Evolutionary conservation across 176 grass and related monocot species (phyloP).

Genomic region (Areca catechu): DNA sequence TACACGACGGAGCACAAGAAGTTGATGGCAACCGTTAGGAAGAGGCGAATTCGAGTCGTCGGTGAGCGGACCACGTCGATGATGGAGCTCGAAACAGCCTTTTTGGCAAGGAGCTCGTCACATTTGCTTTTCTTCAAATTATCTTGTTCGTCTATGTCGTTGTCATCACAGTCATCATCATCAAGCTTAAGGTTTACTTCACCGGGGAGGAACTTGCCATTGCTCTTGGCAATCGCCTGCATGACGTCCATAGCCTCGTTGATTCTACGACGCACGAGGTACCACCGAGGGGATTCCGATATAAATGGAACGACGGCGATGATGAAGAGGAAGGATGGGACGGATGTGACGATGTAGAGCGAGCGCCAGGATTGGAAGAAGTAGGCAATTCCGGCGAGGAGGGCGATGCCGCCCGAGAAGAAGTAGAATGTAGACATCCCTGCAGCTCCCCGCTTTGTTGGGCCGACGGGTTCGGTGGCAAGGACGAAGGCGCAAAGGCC

Average conservation of each 20-base stretch:
- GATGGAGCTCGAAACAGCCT: conserved; percentile 32
- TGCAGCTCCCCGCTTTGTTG: conserved; percentile 38
- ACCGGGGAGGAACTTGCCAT: conserved; percentile 34
- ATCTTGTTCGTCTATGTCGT: too few relatives aligned
- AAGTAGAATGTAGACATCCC: conserved; percentile 89
- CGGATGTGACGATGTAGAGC: conserved; percentile 66
- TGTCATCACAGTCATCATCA: conserved; percentile 25
- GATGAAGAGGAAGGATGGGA: conserved; percentile 50
- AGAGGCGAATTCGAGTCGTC: conserved; percentile 41
- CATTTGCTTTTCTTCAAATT: too few relatives aligned
- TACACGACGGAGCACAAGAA: conserved; percentile 58
- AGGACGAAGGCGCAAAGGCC: conserved; percentile 84
- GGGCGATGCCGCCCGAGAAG: conserved; percentile 74
- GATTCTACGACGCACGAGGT: conserved; percentile 51
- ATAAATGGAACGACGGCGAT: conserved; percentile 48
- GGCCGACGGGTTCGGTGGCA: conserved; percentile 71
- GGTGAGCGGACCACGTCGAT: conserved; percentile 54
- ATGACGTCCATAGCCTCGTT: conserved; percentile 45
- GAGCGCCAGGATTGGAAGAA: conserved; percentile 51
- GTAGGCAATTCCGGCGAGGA: conserved; percentile 55
- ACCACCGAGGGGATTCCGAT: conserved; percentile 82
- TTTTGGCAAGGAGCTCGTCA: neutral
- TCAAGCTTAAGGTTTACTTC: conserved; percentile 50
- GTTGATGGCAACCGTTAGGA: conserved; percentile 52
- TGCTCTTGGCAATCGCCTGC: conserved; percentile 33